phyloP scores from a whole-genome alignment of 2,329 filamentous ascomycete genomes.

The Fusarium piperis region DNA sequence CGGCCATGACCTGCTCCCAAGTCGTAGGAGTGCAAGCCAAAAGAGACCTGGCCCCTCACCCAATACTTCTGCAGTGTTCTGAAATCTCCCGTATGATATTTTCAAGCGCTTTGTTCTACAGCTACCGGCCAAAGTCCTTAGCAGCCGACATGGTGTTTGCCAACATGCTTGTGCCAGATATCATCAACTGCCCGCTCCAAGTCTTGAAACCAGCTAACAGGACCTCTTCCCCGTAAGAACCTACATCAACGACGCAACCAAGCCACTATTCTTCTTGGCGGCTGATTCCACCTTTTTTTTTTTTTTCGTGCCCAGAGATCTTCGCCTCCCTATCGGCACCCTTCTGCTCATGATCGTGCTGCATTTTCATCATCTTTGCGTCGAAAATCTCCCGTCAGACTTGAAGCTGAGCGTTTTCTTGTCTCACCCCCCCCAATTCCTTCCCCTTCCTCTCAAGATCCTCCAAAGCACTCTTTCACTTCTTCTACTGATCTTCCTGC shows the following conservation, averaged over 20 bases:
- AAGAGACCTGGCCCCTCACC: not conserved
- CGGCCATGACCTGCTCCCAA: not conserved
- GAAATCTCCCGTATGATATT: not conserved
- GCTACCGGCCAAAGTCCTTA: accelerated
- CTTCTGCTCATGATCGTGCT: not conserved
- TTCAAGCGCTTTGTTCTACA: not conserved
- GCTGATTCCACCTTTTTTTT: not conserved
- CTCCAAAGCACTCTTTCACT: not conserved
- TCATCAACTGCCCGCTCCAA: not conserved
- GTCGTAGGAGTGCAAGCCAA: not conserved
- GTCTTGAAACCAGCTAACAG: not conserved
- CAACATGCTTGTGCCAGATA: not conserved
- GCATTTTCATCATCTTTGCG: not conserved
- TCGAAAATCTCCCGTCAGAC: not conserved
- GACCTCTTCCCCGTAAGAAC: not conserved
- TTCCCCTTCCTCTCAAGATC: not conserved
- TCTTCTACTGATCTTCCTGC: not conserved
- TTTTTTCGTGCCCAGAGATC: accelerated
- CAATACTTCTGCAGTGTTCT: not conserved
- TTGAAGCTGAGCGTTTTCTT: not conserved
- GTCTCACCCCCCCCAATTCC: not conserved
- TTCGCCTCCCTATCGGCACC: not conserved
- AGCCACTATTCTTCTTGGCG: not conserved
- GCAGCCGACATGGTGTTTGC: not conserved
- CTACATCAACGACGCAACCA: not conserved